phyloP scores from a whole-genome alignment of 371 early-diverging fungal genomes.

The Actinomortierella wolfii region DNA sequence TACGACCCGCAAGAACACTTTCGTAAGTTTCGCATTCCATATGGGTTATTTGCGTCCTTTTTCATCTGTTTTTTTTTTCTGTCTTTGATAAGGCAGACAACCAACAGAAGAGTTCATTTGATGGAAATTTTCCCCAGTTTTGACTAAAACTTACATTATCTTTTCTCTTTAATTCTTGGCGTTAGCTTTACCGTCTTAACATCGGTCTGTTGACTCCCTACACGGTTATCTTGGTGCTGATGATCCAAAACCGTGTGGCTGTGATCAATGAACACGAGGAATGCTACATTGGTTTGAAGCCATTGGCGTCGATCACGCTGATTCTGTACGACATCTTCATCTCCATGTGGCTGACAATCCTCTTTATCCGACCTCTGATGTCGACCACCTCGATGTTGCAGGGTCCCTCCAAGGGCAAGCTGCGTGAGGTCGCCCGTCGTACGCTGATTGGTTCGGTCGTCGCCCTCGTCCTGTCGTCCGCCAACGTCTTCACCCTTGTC shows the following conservation, averaged over 20 bases:
- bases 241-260: conserved; percentile 46
- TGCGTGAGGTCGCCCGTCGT: conserved; percentile 53
- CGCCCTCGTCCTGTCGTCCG: conserved; percentile 44
- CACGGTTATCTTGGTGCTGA: conserved; percentile 47
- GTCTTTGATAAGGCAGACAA: no score
- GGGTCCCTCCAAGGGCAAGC: conserved; percentile 32
- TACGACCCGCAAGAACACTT: conserved; percentile 21
- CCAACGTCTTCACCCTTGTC: conserved; percentile 50
- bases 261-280: conserved; percentile 45
- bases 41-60: neutral
- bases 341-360: conserved; percentile 29
- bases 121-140: no score
- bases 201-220: conserved; percentile 50
- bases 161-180: neutral
- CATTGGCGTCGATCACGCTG: conserved; percentile 51
- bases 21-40: neutral
- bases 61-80: no score
- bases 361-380: conserved; percentile 37
- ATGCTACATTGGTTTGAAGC: conserved; percentile 55
- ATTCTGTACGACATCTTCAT: conserved; percentile 36
- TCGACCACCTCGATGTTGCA: conserved; percentile 26
- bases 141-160: no score
- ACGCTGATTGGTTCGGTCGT: conserved; percentile 49
- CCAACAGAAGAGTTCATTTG: no score
- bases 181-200: conserved; percentile 48